Base-by-base conservation (phyloP, 768 basidiomycete genomes). In the Pseudohyphozyma bogoriensis region DNA sequence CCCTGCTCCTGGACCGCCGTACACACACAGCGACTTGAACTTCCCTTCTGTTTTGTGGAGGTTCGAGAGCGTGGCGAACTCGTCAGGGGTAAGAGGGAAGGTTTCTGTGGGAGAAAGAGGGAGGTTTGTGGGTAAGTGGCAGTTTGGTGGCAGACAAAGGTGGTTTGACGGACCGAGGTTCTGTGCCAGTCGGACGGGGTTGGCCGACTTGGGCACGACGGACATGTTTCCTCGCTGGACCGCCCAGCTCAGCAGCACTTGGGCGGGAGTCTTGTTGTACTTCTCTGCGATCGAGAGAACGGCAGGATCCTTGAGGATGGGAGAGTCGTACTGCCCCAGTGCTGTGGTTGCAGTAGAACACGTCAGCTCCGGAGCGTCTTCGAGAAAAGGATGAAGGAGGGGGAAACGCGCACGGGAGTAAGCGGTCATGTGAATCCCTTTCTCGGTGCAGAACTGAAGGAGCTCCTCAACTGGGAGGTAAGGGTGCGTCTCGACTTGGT, bases 341-440 rank as follows among this genome's bases (percentile, higher is more conserved):
- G n/a, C n/a, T n/a, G n/a, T n/a, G n/a, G n/a, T n/a, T n/a, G n/a
- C n/a, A n/a, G n/a, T n/a, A n/a, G n/a, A n/a, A n/a, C n/a, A n/a
- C n/a, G n/a, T n/a, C n/a, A 40, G 39, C 39, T 40, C 18, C 15
- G 39, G n/a, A 4, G 39, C 7, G 39, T 4, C 18, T 40, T 16
- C 16, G 39, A 4, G 16, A 15, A 15, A 6, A n/a, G 18, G 15
- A n/a, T 6, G 39, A 4, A 16, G 4, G n/a, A 15, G 4, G 15
- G 13, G 15, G 39, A 6, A 4, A 15, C 18, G n/a, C 39, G 39
- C n/a, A 40, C 39, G 39, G 39, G 74, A 78, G 74, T 83, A 83
- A 0, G 82, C 79, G 31, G 80, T 80, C 59, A 91, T 73, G 61
- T 85, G 82, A 69, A 66, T 56, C 10, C 83, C 84, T 66, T 83